phyloP scores from a whole-genome alignment of 768 basidiomycete genomes.

The Amanita inopinata region DNA sequence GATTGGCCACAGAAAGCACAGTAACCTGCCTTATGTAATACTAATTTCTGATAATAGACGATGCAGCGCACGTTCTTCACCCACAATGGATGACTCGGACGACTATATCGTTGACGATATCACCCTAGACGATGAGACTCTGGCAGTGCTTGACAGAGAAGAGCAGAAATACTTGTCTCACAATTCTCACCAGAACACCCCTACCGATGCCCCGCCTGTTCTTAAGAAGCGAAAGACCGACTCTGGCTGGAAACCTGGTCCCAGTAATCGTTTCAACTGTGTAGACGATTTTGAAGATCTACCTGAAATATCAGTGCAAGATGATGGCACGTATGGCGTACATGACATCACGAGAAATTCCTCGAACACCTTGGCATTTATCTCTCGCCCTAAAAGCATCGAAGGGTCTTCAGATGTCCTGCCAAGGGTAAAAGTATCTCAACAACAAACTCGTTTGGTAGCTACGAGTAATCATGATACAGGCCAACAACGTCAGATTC shows the following conservation, averaged over 20 bases:
- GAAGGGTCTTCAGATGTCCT: no score
- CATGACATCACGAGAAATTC: slow-evolving; percentile 14
- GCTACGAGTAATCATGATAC: no score
- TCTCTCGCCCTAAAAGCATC: no score
- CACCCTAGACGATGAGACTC: slow-evolving; percentile 48
- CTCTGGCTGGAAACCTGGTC: slow-evolving; percentile 30
- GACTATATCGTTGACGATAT: slow-evolving; percentile 57
- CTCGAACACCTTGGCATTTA: neutral
- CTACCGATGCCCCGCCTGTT: slow-evolving; percentile 24
- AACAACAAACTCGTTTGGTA: no score
- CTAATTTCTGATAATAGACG: neutral
- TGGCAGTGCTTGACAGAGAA: slow-evolving; percentile 52
- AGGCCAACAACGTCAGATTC: no score
- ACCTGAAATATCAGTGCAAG: slow-evolving; percentile 54
- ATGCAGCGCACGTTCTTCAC: neutral
- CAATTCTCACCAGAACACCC: slow-evolving; percentile 12
- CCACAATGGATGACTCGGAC: slow-evolving; percentile 51
- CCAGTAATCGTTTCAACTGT: slow-evolving; percentile 17
- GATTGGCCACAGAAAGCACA: no score
- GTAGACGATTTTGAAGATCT: slow-evolving; percentile 39
- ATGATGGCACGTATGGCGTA: slow-evolving; percentile 48
- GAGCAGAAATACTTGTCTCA: slow-evolving; percentile 36
- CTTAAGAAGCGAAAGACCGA: slow-evolving; percentile 49
- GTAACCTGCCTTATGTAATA: slow-evolving; percentile 10
- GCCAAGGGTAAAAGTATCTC: no score